phyloP scores from a whole-genome alignment of 2,329 filamentous ascomycete species.

The Mariannaea elegans region DNA sequence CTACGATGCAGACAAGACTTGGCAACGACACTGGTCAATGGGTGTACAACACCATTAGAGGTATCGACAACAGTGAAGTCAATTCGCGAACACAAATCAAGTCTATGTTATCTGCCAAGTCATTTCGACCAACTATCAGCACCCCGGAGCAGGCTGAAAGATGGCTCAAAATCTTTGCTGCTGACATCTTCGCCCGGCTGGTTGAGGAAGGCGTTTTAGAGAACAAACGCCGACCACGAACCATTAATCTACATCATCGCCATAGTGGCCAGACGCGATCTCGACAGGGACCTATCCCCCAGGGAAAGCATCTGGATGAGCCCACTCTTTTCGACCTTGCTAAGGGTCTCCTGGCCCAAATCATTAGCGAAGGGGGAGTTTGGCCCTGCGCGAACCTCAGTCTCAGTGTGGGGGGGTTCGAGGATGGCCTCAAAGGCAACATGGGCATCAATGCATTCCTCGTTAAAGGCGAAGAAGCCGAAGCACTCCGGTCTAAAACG shows the following conservation, averaged over 20 bases:
- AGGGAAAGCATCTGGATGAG: conserved; percentile 78
- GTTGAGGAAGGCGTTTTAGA: conserved; percentile 91
- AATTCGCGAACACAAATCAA: conserved; percentile 94
- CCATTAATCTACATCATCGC: conserved; percentile 84
- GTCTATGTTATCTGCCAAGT: conserved; percentile 96
- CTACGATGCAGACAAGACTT: conserved; percentile 79
- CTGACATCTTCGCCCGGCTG: conserved; percentile 89
- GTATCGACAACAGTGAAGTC: conserved; percentile 87
- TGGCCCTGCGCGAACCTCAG: conserved; percentile 96
- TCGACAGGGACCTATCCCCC: conserved; percentile 78
- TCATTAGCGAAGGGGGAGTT: conserved; percentile 78
- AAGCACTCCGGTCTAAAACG: conserved; percentile 42
- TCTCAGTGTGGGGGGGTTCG: conserved; percentile 89
- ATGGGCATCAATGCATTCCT: conserved; percentile 87
- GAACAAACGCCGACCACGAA: conserved; percentile 85
- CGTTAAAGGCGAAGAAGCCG: conserved; percentile 76
- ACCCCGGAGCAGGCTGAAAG: conserved; percentile 78
- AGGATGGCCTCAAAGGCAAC: conserved; percentile 85
- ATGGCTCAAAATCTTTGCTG: conserved; percentile 91
- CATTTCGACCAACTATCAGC: conserved; percentile 86
- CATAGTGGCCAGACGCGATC: conserved; percentile 78
- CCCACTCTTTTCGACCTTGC: conserved; percentile 77
- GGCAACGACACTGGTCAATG: conserved; percentile 87
- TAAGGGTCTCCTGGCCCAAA: conserved; percentile 78
- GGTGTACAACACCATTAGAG: conserved; percentile 86